Conservation (phyloP, 129 eudicot species). For the Centella asiatica region DNA sequence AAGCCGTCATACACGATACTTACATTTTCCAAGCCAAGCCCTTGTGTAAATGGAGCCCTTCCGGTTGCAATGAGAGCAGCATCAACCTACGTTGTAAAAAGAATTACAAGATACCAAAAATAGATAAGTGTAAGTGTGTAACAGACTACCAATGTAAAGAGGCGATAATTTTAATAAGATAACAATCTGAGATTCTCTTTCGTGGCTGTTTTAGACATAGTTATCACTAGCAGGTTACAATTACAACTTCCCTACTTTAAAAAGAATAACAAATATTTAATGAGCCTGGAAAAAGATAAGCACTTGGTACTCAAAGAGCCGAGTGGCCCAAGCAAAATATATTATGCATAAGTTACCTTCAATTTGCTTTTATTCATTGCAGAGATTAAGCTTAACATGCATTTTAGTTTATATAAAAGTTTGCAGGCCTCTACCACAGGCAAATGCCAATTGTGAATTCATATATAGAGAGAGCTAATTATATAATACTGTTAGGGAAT, state of each 20-base stretch:
- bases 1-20: no score
- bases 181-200: slow-evolving; percentile 6
- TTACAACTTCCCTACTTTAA: background rate
- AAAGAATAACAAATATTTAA: background rate
- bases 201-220: background rate
- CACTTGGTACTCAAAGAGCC: background rate
- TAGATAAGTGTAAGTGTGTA: background rate
- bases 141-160: background rate
- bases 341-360: background rate
- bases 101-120: background rate
- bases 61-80: slow-evolving; percentile 99
- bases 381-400: background rate
- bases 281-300: background rate
- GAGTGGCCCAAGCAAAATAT: background rate
- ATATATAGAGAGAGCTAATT: background rate
- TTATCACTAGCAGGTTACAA: background rate
- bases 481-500: background rate
- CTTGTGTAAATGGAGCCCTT: slow-evolving; percentile 90
- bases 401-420: background rate
- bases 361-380: background rate
- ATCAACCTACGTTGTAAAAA: slow-evolving; percentile 57
- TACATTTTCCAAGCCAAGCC: slow-evolving; percentile 95
- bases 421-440: no score
- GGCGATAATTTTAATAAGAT: background rate
- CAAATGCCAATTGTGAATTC: background rate